Evolutionary conservation across 371 early-diverging fungal genomes (phyloP).

Genomic region (Syncephalastrum racemosum): DNA sequence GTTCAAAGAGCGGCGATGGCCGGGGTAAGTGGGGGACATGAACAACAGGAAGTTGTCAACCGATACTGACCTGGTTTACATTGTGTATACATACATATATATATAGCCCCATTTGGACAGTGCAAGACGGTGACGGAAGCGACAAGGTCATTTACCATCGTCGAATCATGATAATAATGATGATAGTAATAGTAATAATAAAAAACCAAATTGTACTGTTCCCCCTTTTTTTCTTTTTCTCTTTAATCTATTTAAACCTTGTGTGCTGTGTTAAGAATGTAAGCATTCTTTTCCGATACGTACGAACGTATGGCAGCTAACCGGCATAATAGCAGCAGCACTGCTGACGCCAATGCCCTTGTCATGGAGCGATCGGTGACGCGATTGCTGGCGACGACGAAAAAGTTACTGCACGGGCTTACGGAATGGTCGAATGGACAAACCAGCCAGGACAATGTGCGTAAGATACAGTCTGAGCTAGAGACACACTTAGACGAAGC

Average conservation of each 20-base stretch:
- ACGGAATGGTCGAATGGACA: conserved; percentile 54
- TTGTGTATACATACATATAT: no score
- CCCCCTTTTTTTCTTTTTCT: conserved; percentile 5
- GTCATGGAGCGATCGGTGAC: conserved; percentile 32
- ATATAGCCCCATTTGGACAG: no score
- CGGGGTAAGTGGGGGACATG: conserved; percentile 17
- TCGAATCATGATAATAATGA: no score
- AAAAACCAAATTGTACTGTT: no score
- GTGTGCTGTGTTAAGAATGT: background rate
- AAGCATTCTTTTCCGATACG: no score
- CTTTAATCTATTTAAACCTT: conserved; percentile 3
- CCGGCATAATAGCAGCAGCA: background rate
- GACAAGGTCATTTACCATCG: background rate
- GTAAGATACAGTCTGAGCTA: background rate
- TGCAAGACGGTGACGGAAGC: conserved; percentile 2
- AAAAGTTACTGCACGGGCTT: conserved; percentile 52
- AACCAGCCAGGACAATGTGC: conserved; percentile 7
- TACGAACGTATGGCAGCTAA: no score
- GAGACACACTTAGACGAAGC: conserved; percentile 41
- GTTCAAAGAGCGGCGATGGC: conserved; percentile 32
- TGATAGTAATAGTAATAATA: no score
- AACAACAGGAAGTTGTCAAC: no score
- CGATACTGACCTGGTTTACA: no score
- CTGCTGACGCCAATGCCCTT: background rate
- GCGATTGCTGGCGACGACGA: conserved; percentile 52